A percentile compares a stretch with the other conserved stretches of the same genome.
phyloP scores from a whole-genome alignment of 306 rosid genomes.

The Macrotyloma uniflorum region DNA sequence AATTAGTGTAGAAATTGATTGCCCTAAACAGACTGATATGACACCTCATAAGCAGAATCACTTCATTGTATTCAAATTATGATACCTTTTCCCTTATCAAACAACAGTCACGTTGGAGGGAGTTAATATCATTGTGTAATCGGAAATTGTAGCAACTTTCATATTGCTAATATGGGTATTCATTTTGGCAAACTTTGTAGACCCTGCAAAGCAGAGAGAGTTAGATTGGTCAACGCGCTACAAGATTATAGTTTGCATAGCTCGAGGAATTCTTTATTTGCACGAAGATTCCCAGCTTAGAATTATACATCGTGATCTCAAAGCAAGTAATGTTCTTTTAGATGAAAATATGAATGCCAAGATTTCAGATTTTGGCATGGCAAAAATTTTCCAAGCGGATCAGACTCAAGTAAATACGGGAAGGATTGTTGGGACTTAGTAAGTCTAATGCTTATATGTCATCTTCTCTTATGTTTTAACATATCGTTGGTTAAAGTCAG shows the following conservation, averaged over 20 bases:
- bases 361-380: constrained; percentile 79
- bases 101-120: background rate
- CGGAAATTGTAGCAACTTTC: background rate
- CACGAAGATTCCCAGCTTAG: constrained; percentile 66
- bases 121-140: background rate
- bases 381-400: constrained; percentile 52
- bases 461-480: background rate
- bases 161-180: background rate
- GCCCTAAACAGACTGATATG: background rate
- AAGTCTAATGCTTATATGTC: constrained; percentile 32
- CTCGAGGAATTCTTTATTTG: constrained; percentile 63
- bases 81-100: constrained; percentile 13
- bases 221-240: constrained; percentile 60
- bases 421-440: constrained; percentile 68
- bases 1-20: background rate
- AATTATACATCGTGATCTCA: constrained; percentile 74
- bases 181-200: constrained; percentile 36
- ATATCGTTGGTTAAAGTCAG: background rate
- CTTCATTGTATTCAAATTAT: background rate
- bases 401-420: constrained; percentile 54
- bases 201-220: constrained; percentile 35
- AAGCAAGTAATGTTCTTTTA: constrained; percentile 63
- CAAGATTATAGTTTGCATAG: constrained; percentile 56
- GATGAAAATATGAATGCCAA: constrained; percentile 64
- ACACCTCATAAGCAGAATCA: background rate